These are phyloP conservation scores for Melaleuca alternifolia DNA, from an alignment of 345 rosid species.

Conservation along the genomic window DNA sequence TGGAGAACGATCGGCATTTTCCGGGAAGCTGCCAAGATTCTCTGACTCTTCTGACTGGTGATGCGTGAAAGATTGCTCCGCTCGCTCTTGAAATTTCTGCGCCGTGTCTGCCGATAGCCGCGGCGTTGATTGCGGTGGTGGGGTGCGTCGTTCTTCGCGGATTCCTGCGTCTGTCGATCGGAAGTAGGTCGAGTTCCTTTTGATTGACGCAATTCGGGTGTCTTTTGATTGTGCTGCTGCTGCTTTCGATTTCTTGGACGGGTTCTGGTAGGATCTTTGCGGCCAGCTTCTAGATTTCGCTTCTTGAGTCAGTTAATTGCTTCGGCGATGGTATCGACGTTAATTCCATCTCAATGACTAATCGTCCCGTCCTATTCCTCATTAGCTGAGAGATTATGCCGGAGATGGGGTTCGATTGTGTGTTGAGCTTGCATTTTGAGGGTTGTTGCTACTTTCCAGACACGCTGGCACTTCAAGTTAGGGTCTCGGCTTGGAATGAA, in stretches of 20 bases:
- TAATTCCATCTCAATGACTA: neutral
- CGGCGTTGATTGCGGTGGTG: neutral
- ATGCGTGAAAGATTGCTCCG: neutral
- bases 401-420: neutral
- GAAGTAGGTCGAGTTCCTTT: neutral
- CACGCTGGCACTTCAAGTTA: neutral
- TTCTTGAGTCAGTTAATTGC: neutral
- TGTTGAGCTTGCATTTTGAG: neutral
- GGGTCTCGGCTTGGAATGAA: neutral
- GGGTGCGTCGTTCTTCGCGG: neutral
- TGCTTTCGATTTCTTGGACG: neutral
- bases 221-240: neutral
- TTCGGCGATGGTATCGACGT: neutral
- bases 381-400: neutral
- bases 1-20: neutral
- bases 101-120: neutral
- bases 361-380: neutral
- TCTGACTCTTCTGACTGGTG: neutral
- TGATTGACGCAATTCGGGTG: neutral
- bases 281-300: neutral
- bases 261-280: neutral
- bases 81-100: neutral
- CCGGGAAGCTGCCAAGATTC: neutral
- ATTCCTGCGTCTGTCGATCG: neutral
- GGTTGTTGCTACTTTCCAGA: neutral